Base-by-base conservation (phyloP, 2,329 filamentous ascomycete species). In the Emmonsiellopsis sp. region DNA sequence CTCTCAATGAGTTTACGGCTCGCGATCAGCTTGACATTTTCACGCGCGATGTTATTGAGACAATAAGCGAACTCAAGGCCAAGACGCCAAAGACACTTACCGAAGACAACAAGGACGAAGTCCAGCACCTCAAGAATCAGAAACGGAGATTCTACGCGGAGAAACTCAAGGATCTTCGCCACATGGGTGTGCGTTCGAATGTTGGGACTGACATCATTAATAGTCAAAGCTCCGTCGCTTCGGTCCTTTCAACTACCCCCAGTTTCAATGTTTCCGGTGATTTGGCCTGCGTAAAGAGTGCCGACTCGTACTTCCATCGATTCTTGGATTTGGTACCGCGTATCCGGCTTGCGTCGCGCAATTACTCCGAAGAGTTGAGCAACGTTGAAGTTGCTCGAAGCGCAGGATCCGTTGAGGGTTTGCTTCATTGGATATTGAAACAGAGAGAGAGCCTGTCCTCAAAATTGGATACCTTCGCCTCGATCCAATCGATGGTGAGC, bases 121-220 rank as follows among this genome's bases (percentile, higher is more conserved):
- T 96, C 56, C 91, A 94, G 69, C 89, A 96, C 67, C 81, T 97
- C 60, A 97, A 96, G 75, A 84, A 83, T 2, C 82, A 89, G 62
- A 98, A 98, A 72, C 83, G 89, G 43, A 91, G 90, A 61, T 79
- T 97, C 11, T 93, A 95, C 62, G 87, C 89, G 0, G 92, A 97
- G 61, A 91, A 87, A 0, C 74, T 98, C 58, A 91, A 88, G 63
- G 82, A 84, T 20, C 74, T 96, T 31, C 83, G 89, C 37, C 81
- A 85, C 54, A 97, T 98, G 92, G 93, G 93, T 3, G 81, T 98
- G 62, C 86, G 85, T 62, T 83, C 85, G 51, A 96, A 95, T 65
- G 76, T 95, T 13, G 83, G 86, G 59, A 84, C 83, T 11, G 83
- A 87, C 64, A 77, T 85, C 43, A 76, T 97, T 15, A 79, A 80